Percentiles rank a stretch among this genome's conserved stretches.
phyloP scores from a whole-genome alignment of 306 rosid genomes.

The Neltuma alba region DNA sequence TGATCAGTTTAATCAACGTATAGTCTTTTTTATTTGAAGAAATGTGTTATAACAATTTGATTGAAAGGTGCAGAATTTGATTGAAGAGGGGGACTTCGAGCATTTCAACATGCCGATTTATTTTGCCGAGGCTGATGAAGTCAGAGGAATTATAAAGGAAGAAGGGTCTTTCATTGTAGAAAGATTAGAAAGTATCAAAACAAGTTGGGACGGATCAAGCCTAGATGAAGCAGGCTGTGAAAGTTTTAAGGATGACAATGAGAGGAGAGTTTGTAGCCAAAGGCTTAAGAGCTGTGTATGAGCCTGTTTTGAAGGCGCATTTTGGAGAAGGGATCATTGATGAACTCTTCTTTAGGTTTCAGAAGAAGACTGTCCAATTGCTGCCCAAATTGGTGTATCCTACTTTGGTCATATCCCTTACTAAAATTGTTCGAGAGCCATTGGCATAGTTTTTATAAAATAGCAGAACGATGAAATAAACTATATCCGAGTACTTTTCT shows the following conservation, averaged over 20 bases:
- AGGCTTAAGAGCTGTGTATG: slow-evolving; percentile 43
- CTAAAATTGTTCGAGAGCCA: not conserved
- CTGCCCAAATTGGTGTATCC: slow-evolving; percentile 32
- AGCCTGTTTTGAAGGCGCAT: slow-evolving; percentile 41
- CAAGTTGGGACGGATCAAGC: slow-evolving; percentile 7
- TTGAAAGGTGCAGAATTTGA: slow-evolving; percentile 41
- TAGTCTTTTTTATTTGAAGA: no score
- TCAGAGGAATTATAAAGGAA: slow-evolving; percentile 34
- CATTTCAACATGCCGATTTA: slow-evolving; percentile 45
- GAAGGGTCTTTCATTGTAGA: slow-evolving; percentile 50
- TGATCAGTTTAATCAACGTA: no score
- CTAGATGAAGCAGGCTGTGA: not conserved
- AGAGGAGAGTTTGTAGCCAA: slow-evolving; percentile 21
- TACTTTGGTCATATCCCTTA: slow-evolving; percentile 31
- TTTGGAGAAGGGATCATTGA: slow-evolving; percentile 50
- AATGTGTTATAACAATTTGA: not conserved
- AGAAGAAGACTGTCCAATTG: slow-evolving; percentile 16
- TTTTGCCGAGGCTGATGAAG: slow-evolving; percentile 37
- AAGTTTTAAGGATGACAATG: not conserved
- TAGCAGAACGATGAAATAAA: no score
- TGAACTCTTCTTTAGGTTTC: slow-evolving; percentile 40
- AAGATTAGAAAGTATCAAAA: slow-evolving; percentile 30
- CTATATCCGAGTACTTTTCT: no score
- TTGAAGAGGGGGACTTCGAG: slow-evolving; percentile 43
- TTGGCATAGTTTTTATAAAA: no score